Evolutionary conservation across 306 rosid genomes (phyloP), one percentile per base, ranked within the genome.

Genomic region (Trifolium fragiferum): DNA sequence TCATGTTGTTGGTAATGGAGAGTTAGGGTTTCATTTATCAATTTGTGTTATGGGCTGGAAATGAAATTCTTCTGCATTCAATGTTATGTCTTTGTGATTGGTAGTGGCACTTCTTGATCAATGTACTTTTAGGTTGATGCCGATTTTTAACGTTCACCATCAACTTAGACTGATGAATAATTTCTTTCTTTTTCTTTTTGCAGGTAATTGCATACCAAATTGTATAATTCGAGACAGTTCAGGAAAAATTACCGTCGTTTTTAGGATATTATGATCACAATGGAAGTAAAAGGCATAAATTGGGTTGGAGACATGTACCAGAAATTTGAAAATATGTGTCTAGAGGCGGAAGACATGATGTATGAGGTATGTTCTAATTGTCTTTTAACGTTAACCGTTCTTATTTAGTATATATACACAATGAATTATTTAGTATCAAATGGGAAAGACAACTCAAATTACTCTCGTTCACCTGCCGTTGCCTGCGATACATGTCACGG

Each of bases 241-340:
- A 14, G 81, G 64, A 69, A 61, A 44, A 68, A 19, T 59, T 61
- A 50, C 71, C 63, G 13, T 54, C 64, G 66, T 71, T 20, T 71
- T 64, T 63, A 78, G 71, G 53, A 78, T 77, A 69, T 66, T 57
- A 77, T 82, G 84, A 19, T 68, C 63, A 51, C 82, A 10, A 91
- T 91, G 97, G 94, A 87, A 72, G 89, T 21, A 30, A 88, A 93
- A 72, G 94, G 91, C 57, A 87, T 93, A 77, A 85, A 82, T 60
- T 93, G 98, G 98, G 94, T 88, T 54, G 98, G 94, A 76, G 78
- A 87, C 68, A 73, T 90, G 44, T 93, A 89, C 77, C 87, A 87
- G 78, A 90, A 88, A 75, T 91, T 93, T 38, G 98, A 93, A 80
- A 80, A 87, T 71, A 85, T 93, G 94, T 93, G 90, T 85, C 77